Base-by-base conservation (phyloP, 202 grass and related monocot species). In the Hordeum pubiflorum region DNA sequence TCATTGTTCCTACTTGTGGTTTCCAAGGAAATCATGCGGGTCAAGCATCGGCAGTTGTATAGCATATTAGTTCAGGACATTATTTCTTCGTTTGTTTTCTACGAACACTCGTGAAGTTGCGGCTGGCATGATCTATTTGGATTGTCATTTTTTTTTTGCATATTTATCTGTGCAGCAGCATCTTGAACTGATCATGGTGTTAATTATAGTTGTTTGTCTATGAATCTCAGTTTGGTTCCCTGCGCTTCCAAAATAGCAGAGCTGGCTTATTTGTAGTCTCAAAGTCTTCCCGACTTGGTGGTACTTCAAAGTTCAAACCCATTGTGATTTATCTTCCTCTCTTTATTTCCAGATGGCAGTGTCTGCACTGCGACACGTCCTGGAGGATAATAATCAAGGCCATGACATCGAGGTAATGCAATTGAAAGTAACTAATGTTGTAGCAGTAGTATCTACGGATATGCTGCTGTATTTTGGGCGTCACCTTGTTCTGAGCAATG, bases 391-490 rank as follows among this genome's bases (percentile, higher is more conserved):
- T 66, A 81, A 76, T 61, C 84, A 88, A 75, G 83, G 78, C 78
- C 84, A 75, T 36, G 85, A 94, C 61, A 79, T 90, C 17, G 94
- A 94, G 94, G 91, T 90, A 92, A 62, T 61, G 61, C 50, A n/a
- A 54, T 6, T 50, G 44, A n/a, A 54, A 54, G 0, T 2, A n/a
- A n/a, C 18, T 54, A 54, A 54, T 52, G 2, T 52, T 52, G 6
- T 1, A 14, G 13, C 4, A 48, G 44, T 48, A 48, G 44, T 2
- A 48, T 17, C 44, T 48, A 2, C 5, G 31, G 14, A 39, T 58
- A 83, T 37, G 26, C n/a, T 66, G 8, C 38, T n/a, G 21, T 32
- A 33, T 50, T 61, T 70, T 58, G 6, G 2, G 5, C 17, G 54
- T 13, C 17, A 23, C 31, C 3, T 36, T 37, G 24, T 21, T 2